Percentiles rank a stretch among this genome's conserved stretches.
Conservation (phyloP, 2,329 filamentous ascomycete genomes). For the Thielaviopsis euricoi region DNA sequence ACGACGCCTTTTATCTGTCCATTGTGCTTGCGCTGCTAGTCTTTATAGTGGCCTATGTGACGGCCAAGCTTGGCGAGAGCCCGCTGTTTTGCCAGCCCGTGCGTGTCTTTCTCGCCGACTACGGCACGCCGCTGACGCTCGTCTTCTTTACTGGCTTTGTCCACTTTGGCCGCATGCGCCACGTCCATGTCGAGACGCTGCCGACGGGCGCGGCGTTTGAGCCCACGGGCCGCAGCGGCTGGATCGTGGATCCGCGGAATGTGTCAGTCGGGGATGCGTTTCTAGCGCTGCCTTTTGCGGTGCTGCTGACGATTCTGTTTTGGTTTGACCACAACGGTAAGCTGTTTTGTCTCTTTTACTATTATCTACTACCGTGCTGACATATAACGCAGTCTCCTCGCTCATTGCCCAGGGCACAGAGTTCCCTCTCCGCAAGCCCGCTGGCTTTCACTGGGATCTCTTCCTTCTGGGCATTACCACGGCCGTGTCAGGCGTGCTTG, state of each 20-base stretch:
- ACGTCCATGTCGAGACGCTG: conserved; percentile 50
- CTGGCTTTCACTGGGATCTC: conserved; percentile 74
- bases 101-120: conserved; percentile 74
- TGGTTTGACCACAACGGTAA: conserved; percentile 80
- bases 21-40: conserved; percentile 63
- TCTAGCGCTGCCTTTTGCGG: conserved; percentile 69
- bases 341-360: conserved; percentile 11
- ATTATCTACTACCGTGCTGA: conserved; percentile 1
- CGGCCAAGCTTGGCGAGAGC: conserved; percentile 53
- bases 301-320: conserved; percentile 70
- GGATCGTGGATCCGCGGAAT: conserved; percentile 74
- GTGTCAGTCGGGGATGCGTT: conserved; percentile 58
- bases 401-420: conserved; percentile 72
- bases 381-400: conserved; percentile 47
- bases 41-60: conserved; percentile 59
- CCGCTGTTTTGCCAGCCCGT: conserved; percentile 58
- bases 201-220: conserved; percentile 65
- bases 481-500: conserved; percentile 56
- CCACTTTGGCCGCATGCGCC: conserved; percentile 67
- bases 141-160: conserved; percentile 85
- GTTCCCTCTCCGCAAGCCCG: conserved; percentile 64
- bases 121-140: conserved; percentile 67
- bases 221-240: conserved; percentile 55
- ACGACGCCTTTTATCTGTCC: conserved; percentile 59
- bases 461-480: conserved; percentile 69